phyloP scores from a whole-genome alignment of 768 basidiomycete species.

The Cyclocybe aegerita region DNA sequence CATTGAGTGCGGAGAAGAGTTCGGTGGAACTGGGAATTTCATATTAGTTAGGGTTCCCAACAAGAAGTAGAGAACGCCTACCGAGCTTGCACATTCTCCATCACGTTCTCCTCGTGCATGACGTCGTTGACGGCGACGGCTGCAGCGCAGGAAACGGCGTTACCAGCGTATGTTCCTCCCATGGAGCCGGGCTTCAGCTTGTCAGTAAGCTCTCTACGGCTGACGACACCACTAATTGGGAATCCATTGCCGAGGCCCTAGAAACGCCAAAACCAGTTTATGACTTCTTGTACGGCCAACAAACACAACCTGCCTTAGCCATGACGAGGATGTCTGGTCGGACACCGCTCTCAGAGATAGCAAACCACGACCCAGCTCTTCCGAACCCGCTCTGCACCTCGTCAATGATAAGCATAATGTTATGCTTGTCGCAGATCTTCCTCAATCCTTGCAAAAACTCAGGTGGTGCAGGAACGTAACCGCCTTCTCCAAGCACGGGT shows the following conservation, averaged over 20 bases:
- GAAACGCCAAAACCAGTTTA: not conserved
- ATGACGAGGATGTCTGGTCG: slow-evolving; percentile 86
- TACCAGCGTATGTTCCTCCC: slow-evolving; percentile 92
- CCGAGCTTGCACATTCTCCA: slow-evolving; percentile 78
- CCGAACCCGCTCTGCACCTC: slow-evolving; percentile 93
- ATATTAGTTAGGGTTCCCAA: not conserved
- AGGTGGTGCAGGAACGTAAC: slow-evolving; percentile 86
- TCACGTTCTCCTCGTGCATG: slow-evolving; percentile 77
- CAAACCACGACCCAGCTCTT: slow-evolving; percentile 80
- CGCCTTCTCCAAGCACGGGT: slow-evolving; percentile 93
- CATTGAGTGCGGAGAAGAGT: slow-evolving; percentile 61
- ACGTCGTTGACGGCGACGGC: slow-evolving; percentile 79
- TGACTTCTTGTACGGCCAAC: not conserved
- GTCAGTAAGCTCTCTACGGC: slow-evolving; percentile 79
- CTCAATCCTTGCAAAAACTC: slow-evolving; percentile 81
- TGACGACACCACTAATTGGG: slow-evolving; percentile 86
- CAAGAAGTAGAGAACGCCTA: slow-evolving; percentile 23
- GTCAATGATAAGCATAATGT: slow-evolving; percentile 80
- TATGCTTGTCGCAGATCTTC: slow-evolving; percentile 83
- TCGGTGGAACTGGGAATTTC: slow-evolving; percentile 57
- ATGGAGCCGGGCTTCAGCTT: slow-evolving; percentile 76
- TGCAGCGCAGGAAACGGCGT: slow-evolving; percentile 90
- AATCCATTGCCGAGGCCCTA: slow-evolving; percentile 90
- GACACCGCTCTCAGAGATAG: slow-evolving; percentile 82
- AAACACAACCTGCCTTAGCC: slow-evolving; percentile 63